Percentiles rank a stretch among this genome's conserved stretches.
phyloP scores from a whole-genome alignment of 1,284 basidiomycete species.

The Moesziomyces sp. region DNA sequence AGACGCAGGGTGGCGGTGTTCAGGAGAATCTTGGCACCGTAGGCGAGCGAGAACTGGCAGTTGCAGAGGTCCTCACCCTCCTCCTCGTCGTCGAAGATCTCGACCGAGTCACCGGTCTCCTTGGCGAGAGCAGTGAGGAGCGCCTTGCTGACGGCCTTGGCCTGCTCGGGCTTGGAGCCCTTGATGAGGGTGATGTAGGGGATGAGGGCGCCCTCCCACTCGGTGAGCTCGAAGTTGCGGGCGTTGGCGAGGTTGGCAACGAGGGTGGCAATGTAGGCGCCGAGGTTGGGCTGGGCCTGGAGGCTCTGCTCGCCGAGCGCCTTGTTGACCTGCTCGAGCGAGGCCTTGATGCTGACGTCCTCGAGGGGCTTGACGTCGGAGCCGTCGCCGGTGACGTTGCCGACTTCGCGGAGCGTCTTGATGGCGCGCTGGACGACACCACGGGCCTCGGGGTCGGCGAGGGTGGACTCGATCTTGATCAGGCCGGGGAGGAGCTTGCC shows the following conservation, averaged over 20 bases:
- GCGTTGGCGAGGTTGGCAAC: slow-evolving; percentile 67
- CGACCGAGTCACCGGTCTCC: slow-evolving; percentile 64
- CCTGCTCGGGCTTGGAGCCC: slow-evolving; percentile 58
- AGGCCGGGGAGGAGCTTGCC: slow-evolving; percentile 67
- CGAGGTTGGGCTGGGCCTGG: slow-evolving; percentile 50
- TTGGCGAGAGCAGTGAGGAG: slow-evolving; percentile 64
- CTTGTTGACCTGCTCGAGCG: slow-evolving; percentile 58
- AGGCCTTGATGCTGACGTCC: slow-evolving; percentile 58
- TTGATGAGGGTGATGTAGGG: slow-evolving; percentile 66
- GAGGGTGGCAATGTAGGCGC: slow-evolving; percentile 62
- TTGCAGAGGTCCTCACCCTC: slow-evolving; percentile 68
- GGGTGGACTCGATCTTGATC: slow-evolving; percentile 67
- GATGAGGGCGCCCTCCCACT: slow-evolving; percentile 64
- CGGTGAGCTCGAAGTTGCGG: slow-evolving; percentile 66
- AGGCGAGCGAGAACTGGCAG: slow-evolving; percentile 68
- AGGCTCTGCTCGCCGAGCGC: slow-evolving; percentile 56
- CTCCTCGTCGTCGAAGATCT: slow-evolving; percentile 68
- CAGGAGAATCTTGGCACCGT: slow-evolving; percentile 68
- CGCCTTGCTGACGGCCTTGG: slow-evolving; percentile 48
- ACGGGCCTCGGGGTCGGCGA: slow-evolving; percentile 67
- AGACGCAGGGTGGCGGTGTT: slow-evolving; percentile 68
- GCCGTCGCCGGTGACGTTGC: slow-evolving; percentile 66
- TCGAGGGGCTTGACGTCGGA: slow-evolving; percentile 66
- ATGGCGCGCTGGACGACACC: slow-evolving; percentile 66
- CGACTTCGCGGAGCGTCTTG: slow-evolving; percentile 65